Base-by-base conservation (phyloP, 805 yeast genomes). In the Yamadazyma nakazawae region DNA sequence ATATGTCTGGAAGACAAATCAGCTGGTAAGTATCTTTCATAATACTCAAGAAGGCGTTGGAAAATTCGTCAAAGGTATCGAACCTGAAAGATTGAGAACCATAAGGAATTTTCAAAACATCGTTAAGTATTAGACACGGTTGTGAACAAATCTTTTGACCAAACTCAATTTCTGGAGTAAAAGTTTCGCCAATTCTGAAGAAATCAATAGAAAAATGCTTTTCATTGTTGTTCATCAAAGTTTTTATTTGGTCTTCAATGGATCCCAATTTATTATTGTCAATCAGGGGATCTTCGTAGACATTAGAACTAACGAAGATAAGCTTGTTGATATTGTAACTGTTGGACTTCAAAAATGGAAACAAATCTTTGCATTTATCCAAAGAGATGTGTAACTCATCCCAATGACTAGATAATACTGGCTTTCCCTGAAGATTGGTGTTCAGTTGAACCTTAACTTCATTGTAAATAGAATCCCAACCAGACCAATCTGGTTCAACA, bases 381-480 rank as follows among this genome's bases (percentile, higher is more conserved):
- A 67, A 49, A 21, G 58, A 43, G 16, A 60, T 42, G 14, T 46
- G 45, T 16, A 66, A 42, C 49, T 66, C 70, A 37, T 52, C 54
- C 32, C 52, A 49, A 10, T 54, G 55, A 41, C 49, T 54, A 16
- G 40, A 35, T 36, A 59, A 54, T 2, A 56, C 43, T 2, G 52
- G 54, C 12, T 32, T 36, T 17, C 43, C 48, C 9, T 40, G 40
- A n/a, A 10, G 32, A 39, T 38, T 49, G 3, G 50, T 17, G 46
- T 58, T 58, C 16, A 61, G 45, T 21, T 52, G 53, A 11, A 71
- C 63, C 34, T 62, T 54, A 8, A 77, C 47, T 9, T 64, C 71
- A n/a, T 63, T 59, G 19, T 76, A 54, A 18, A 78, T 54, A 3
- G 68, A 70, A 30, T 64, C 64, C 80, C 82, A 77, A 1, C 80